Base-by-base conservation (phyloP, 805 yeast species). In the Barnettozyma sucrosica region DNA sequence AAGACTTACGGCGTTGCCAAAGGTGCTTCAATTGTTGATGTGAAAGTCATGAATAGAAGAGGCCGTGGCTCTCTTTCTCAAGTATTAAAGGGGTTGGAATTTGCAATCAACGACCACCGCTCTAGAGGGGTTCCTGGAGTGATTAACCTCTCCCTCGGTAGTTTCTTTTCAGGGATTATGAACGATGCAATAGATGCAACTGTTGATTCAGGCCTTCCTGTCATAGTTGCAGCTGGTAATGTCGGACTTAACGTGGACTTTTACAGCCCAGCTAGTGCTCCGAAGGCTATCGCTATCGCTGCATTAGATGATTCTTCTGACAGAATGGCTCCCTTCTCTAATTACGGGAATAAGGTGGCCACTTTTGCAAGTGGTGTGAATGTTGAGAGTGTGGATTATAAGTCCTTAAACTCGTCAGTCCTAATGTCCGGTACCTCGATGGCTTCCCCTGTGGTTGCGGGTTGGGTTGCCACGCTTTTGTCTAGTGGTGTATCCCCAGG, bases 161-260 rank as follows among this genome's bases (percentile, higher is more conserved):
- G 95, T 0, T 69, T 75, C 7, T 77, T 73, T 49, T 83, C 81
- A 53, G 55, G 72, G 0, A 74, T 86, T 3, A 69, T 89, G 47
- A 86, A 89, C 56, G 73, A 76, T 20, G 96, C 96, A 0, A 77
- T 87, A 2, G 76, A 77, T 49, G 90, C 89, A 2, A 93, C 95
- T 0, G 71, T 70, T 4, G 74, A 78, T 18, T 70, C 83, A 0
- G 97, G 96, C 0, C 61, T 89, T 37, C 72, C 82, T 1, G 65
- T 85, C 24, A 86, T 83, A 19, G 87, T 74, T 9, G 96, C 97
- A 0, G 97, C 96, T 0, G 98, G 98, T 1, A 90, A 90, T 62
- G 74, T 82, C 25, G 79, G 80, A 53, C 61, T 73, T 9, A 77
- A 85, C 57, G 96, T 97, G 0, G 86, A 95, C 54, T 64, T 71